Evolutionary conservation across 495 filamentous ascomycete genomes (phyloP).

Genomic region (Pseudomonodictys pantanalensis): DNA sequence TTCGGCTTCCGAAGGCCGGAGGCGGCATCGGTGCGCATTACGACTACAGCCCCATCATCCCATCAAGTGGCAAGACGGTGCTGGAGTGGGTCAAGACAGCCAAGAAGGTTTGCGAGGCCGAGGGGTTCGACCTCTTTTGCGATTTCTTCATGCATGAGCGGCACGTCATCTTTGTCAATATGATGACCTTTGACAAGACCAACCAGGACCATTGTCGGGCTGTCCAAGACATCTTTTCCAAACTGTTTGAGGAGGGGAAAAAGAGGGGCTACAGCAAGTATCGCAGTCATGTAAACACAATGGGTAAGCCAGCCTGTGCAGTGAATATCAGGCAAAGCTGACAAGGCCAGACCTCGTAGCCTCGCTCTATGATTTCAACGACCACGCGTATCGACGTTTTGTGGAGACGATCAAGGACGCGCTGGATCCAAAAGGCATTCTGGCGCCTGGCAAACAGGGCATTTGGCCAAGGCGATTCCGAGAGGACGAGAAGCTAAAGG

Average conservation of each 20-base stretch:
- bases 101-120: conserved; percentile 25
- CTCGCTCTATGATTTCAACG: conserved; percentile 26
- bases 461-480: conserved; percentile 27
- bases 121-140: conserved; percentile 32
- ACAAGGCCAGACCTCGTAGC: conserved; percentile 13
- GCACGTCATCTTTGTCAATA: conserved; percentile 33
- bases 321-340: neutral
- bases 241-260: conserved; percentile 26
- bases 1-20: conserved; percentile 21
- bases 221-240: conserved; percentile 22
- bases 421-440: conserved; percentile 25
- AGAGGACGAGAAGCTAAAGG: conserved; percentile 21
- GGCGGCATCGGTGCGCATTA: conserved; percentile 29
- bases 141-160: conserved; percentile 36
- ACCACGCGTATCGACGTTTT: conserved; percentile 25
- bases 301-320: conserved; percentile 9
- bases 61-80: conserved; percentile 19
- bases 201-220: conserved; percentile 13
- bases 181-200: conserved; percentile 33
- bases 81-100: conserved; percentile 29
- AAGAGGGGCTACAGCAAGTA: conserved; percentile 27
- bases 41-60: conserved; percentile 30
- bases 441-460: conserved; percentile 24
- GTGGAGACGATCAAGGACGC: conserved; percentile 30
- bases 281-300: conserved; percentile 27